These are phyloP conservation scores for Fusarium udum DNA, from an alignment of 2,329 filamentous ascomycete genomes.

Conservation along the genomic window DNA sequence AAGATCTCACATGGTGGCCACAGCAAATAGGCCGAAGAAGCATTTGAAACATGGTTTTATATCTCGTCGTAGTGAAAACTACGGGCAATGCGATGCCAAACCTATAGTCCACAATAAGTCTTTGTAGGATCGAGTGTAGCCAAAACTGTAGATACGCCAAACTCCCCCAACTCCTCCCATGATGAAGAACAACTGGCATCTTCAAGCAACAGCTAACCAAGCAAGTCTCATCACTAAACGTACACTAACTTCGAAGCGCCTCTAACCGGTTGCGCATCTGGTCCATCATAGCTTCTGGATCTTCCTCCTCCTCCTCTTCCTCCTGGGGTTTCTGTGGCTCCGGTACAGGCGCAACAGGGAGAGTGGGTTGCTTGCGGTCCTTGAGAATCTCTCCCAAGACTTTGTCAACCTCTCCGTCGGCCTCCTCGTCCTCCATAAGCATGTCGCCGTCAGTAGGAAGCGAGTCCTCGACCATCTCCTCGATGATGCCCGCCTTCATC, in stretches of 20 bases:
- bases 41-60: not conserved
- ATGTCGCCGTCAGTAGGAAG: constrained; percentile 79
- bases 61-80: not conserved
- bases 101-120: not conserved
- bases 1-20: not conserved
- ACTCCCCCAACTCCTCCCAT: constrained; percentile 35
- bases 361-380: constrained; percentile 72
- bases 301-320: constrained; percentile 72
- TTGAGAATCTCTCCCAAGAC: constrained; percentile 90
- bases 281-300: constrained; percentile 88
- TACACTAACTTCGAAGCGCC: constrained; percentile 80
- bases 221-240: not conserved
- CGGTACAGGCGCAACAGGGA: constrained; percentile 65
- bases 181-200: constrained; percentile 21
- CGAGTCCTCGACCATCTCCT: constrained; percentile 93
- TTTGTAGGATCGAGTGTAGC: constrained; percentile 21
- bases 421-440: constrained; percentile 80
- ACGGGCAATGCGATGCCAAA: not conserved
- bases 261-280: constrained; percentile 94
- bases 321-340: constrained; percentile 63
- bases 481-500: constrained; percentile 94
- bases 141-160: constrained; percentile 35
- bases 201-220: constrained; percentile 1
- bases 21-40: not conserved
- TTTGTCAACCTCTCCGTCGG: constrained; percentile 86